Percentiles rank a stretch among this genome's conserved stretches.
These are phyloP conservation scores for Rubia yunnanensis DNA, from an alignment of 257 asterid species.

Conservation along the genomic window DNA sequence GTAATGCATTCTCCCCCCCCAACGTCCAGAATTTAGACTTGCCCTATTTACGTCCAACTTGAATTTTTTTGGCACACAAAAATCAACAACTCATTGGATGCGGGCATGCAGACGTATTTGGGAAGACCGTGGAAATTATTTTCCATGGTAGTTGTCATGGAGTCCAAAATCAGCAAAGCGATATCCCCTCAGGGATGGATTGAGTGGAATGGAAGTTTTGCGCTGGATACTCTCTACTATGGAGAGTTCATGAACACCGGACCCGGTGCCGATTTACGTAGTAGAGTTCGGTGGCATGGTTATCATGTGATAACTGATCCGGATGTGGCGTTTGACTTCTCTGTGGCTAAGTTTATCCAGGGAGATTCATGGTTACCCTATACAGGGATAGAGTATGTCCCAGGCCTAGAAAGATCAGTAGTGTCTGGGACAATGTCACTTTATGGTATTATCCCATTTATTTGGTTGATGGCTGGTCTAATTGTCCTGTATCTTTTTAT, in stretches of 20 bases:
- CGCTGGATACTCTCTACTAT: conserved; percentile 33
- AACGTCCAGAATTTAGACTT: no score
- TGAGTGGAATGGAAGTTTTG: conserved; percentile 38
- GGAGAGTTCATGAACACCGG: conserved; percentile 48
- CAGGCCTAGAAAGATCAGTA: no score
- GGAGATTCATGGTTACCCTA: conserved; percentile 49
- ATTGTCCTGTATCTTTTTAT: no score
- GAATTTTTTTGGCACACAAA: no score
- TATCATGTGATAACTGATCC: conserved; percentile 31
- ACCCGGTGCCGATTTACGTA: conserved; percentile 35
- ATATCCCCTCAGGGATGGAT: conserved; percentile 50
- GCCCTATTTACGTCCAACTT: no score
- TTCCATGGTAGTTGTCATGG: conserved; percentile 48
- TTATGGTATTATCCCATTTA: no score
- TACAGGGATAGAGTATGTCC: no score
- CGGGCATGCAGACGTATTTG: conserved; percentile 29
- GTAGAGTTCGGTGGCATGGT: conserved; percentile 49
- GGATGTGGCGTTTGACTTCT: conserved; percentile 27
- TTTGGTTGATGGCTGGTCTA: no score
- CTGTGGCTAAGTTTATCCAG: conserved; percentile 35
- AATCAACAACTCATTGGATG: no score
- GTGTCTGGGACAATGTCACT: no score
- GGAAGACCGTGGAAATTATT: conserved; percentile 49
- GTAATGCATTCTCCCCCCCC: no score
- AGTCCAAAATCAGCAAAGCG: conserved; percentile 36